Percentiles rank a stretch among this genome's conserved stretches.
Evolutionary conservation across 768 basidiomycete species (phyloP).

Genomic region (Russula brevipes): DNA sequence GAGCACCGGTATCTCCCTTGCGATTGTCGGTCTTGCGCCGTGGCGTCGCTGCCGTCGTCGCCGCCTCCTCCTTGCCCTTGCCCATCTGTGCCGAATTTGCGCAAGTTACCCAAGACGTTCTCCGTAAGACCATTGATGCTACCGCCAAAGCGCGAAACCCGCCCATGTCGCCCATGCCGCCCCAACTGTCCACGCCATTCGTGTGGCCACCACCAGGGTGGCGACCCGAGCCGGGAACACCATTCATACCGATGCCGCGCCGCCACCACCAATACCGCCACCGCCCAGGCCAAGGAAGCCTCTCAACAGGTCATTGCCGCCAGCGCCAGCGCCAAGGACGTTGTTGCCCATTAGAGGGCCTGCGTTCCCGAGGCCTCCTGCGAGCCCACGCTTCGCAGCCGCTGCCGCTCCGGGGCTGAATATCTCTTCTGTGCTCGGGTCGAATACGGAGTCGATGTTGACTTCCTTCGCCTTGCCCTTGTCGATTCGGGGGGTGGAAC

Average conservation of each 20-base stretch:
- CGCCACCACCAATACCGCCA: not conserved
- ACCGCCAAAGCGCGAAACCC: too few relatives aligned
- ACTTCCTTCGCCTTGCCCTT: conserved; percentile 10
- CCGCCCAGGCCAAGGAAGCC: not conserved
- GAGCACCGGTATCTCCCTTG: not conserved
- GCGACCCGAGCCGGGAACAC: too few relatives aligned
- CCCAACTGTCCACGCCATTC: too few relatives aligned
- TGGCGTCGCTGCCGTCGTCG: too few relatives aligned
- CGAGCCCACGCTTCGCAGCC: not conserved
- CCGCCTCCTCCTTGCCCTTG: not conserved
- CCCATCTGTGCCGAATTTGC: not conserved
- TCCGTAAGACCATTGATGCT: not conserved
- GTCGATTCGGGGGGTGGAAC: not conserved
- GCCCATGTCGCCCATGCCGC: too few relatives aligned
- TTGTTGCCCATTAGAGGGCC: not conserved
- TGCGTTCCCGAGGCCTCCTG: not conserved
- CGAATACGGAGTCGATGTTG: not conserved
- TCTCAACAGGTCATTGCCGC: not conserved
- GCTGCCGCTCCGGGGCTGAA: conserved; percentile 9
- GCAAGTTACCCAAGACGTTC: not conserved
- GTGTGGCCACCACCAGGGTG: too few relatives aligned
- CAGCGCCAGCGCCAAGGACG: not conserved
- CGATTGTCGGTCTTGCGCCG: not conserved
- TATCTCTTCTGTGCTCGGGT: conserved; percentile 5
- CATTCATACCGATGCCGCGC: not conserved